Conservation (phyloP, 306 rosid genomes). For the Myrica gale region DNA sequence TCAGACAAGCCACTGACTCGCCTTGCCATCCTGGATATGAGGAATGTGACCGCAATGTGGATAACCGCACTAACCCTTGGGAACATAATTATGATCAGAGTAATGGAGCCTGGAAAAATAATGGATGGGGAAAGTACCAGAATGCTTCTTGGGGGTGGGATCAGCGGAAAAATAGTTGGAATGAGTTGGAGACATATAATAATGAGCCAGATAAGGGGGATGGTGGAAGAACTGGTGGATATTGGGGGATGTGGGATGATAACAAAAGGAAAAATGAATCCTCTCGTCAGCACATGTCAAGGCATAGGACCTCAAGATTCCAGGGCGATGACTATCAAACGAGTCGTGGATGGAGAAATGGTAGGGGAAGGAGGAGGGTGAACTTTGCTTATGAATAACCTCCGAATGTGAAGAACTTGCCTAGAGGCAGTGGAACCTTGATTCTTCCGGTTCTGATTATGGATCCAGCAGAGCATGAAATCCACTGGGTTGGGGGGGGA, state of each 20-base stretch:
- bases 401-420: not conserved
- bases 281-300: conserved; percentile 27
- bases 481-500: conserved; percentile 31
- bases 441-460: conserved; percentile 14
- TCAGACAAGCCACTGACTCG: conserved; percentile 24
- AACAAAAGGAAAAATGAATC: conserved; percentile 35
- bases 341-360: conserved; percentile 43
- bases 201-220: conserved; percentile 6
- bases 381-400: conserved; percentile 28
- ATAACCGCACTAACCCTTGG: conserved; percentile 37
- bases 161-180: conserved; percentile 30
- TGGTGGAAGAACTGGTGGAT: conserved; percentile 32
- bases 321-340: conserved; percentile 38
- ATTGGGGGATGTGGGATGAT: conserved; percentile 41
- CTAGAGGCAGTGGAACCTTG: conserved; percentile 29
- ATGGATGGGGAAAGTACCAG: conserved; percentile 34
- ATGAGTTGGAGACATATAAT: conserved; percentile 26
- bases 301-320: conserved; percentile 39
- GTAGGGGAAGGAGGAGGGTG: conserved; percentile 48
- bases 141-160: conserved; percentile 37
- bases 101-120: conserved; percentile 21
- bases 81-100: conserved; percentile 18
- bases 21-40: conserved; percentile 16
- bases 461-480: conserved; percentile 21
- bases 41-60: conserved; percentile 29